Evolutionary conservation across 169 alveolate genomes (phyloP).

Genomic region (Plasmodium sp.): DNA sequence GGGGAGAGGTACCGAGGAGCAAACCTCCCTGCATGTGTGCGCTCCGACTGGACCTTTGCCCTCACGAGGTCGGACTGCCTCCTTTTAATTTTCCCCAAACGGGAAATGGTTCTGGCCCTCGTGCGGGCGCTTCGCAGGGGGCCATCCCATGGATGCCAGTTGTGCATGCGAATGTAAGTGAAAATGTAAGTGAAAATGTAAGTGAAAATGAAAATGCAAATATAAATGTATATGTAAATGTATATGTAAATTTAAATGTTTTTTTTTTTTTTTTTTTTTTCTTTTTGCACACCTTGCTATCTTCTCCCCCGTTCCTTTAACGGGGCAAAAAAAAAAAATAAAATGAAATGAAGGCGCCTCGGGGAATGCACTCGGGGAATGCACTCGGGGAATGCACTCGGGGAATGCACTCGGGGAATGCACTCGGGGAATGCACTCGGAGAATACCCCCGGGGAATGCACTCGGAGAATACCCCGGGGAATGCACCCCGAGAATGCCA

Average conservation of each 20-base stretch:
- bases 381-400: too few species aligned
- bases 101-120: not conserved
- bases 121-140: not conserved
- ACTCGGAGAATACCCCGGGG: too few species aligned
- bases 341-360: not conserved
- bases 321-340: not conserved
- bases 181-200: too few species aligned
- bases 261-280: too few species aligned
- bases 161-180: not conserved
- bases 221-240: too few species aligned
- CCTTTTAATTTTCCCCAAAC: too few species aligned
- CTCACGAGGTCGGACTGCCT: not conserved
- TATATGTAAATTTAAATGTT: not conserved
- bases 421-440: too few species aligned
- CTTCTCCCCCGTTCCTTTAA: not conserved
- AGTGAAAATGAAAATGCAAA: too few species aligned
- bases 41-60: not conserved
- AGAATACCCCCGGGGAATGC: too few species aligned
- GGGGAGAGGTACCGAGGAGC: too few species aligned
- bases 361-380: not conserved
- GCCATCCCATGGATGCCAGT: not conserved
- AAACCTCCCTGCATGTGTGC: not conserved
- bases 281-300: not conserved
- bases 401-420: too few species aligned
- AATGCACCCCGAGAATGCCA: not conserved